A percentile compares a stretch with the other conserved stretches of the same genome.
Evolutionary conservation across 2,329 filamentous ascomycete genomes (phyloP).

Genomic region (Fusarium sp.): DNA sequence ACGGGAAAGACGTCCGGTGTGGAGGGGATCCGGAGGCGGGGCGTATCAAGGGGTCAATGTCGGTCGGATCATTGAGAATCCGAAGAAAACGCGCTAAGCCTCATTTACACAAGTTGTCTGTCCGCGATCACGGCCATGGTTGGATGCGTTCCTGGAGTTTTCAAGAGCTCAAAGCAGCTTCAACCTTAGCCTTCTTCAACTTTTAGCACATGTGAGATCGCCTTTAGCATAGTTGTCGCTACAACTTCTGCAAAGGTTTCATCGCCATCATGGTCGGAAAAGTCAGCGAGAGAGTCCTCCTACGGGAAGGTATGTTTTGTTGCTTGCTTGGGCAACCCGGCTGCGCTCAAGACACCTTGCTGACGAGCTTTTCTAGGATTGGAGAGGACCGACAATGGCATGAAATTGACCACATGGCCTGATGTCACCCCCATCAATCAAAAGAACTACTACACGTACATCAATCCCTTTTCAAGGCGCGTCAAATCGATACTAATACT

Average conservation of each 20-base stretch:
- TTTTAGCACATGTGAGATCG: conserved; percentile 39
- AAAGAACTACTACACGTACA: conserved; percentile 97
- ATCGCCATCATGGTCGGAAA: conserved; percentile 64
- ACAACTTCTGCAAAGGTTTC: conserved; percentile 28
- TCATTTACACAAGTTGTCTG: conserved; percentile 20
- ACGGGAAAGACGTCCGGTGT: not conserved
- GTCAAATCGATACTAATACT: conserved; percentile 25
- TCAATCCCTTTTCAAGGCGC: not conserved
- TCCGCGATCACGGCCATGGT: conserved; percentile 33
- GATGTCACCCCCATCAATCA: conserved; percentile 95
- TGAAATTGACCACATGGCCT: conserved; percentile 94
- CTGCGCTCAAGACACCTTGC: conserved; percentile 31
- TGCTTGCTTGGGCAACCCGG: conserved; percentile 16
- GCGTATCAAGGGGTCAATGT: not conserved
- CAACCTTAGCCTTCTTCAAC: conserved; percentile 21
- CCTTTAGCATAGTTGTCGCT: conserved; percentile 13
- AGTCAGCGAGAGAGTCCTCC: conserved; percentile 70
- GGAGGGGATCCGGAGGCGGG: not conserved
- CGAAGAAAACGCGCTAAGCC: conserved; percentile 24
- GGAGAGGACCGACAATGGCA: conserved; percentile 96
- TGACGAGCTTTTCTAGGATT: conserved; percentile 67
- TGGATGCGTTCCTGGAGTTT: conserved; percentile 42
- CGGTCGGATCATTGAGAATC: conserved; percentile 31
- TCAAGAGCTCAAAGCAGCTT: conserved; percentile 33
- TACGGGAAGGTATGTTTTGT: conserved; percentile 61